Evolutionary conservation across 768 basidiomycete species (phyloP).

Genomic region (Lepiota venenata): DNA sequence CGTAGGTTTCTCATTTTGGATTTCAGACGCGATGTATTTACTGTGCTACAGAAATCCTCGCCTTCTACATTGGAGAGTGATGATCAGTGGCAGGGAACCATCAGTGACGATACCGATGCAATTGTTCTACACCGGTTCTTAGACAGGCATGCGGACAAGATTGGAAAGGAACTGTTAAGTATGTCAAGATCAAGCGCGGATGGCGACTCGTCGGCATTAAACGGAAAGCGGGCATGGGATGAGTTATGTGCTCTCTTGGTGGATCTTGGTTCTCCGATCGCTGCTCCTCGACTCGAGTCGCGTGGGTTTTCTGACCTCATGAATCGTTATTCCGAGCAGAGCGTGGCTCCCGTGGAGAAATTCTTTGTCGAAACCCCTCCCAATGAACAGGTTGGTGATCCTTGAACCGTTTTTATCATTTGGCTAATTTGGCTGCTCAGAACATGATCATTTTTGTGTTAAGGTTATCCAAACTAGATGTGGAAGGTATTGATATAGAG

Average conservation of each 20-base stretch:
- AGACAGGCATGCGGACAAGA: constrained; percentile 81
- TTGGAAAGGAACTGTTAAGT: constrained; percentile 83
- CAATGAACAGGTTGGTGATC: constrained; percentile 39
- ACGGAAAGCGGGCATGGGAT: constrained; percentile 84
- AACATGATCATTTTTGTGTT: constrained; percentile 59
- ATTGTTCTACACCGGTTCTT: constrained; percentile 84
- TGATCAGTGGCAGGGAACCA: constrained; percentile 73
- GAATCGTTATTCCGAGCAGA: constrained; percentile 56
- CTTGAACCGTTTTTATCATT: not conserved
- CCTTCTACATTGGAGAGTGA: constrained; percentile 48
- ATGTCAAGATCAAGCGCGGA: constrained; percentile 57
- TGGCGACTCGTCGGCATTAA: constrained; percentile 50
- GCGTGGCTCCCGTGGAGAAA: constrained; percentile 57
- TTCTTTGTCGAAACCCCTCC: constrained; percentile 56
- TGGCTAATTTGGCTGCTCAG: constrained; percentile 18
- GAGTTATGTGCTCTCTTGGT: constrained; percentile 74
- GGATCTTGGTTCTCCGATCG: constrained; percentile 68
- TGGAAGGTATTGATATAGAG: constrained; percentile 78
- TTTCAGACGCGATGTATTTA: not conserved
- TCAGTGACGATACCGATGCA: constrained; percentile 79
- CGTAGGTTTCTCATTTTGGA: constrained; percentile 36
- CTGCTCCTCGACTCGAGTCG: constrained; percentile 63
- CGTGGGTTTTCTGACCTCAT: constrained; percentile 67
- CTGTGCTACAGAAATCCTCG: constrained; percentile 31
- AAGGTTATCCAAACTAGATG: constrained; percentile 66